Percentiles rank a stretch among this genome's conserved stretches.
These are phyloP conservation scores for Mycena vulgaris DNA, from an alignment of 768 basidiomycete species.

Conservation along the genomic window DNA sequence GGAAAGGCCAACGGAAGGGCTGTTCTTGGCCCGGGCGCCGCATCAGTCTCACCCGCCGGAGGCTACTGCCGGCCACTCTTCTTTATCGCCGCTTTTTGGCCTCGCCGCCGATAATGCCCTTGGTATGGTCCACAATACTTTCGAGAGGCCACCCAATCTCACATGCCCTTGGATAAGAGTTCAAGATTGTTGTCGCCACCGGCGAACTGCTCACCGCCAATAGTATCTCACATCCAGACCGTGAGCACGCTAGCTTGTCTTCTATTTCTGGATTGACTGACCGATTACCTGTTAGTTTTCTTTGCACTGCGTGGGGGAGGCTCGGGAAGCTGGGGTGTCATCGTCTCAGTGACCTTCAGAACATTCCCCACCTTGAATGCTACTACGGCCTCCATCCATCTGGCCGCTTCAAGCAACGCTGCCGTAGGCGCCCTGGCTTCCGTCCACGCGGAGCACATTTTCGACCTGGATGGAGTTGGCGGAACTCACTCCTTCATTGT, in stretches of 20 bases:
- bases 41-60: conserved; percentile 43
- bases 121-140: conserved; percentile 20
- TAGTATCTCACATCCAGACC: conserved; percentile 42
- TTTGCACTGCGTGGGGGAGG: conserved; percentile 48
- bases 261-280: too few species aligned
- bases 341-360: conserved; percentile 53
- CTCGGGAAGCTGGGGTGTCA: conserved; percentile 54
- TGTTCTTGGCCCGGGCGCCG: conserved; percentile 40
- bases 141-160: conserved; percentile 23
- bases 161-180: conserved; percentile 36
- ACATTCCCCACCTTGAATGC: conserved; percentile 53
- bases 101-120: conserved; percentile 42
- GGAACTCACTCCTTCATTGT: conserved; percentile 49
- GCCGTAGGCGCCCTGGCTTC: conserved; percentile 43
- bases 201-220: conserved; percentile 45
- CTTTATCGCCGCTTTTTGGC: conserved; percentile 42
- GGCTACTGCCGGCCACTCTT: conserved; percentile 48
- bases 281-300: conserved; percentile 24
- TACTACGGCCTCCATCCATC: conserved; percentile 37
- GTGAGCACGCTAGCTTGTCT: conserved; percentile 33
- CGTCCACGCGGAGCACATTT: conserved; percentile 52
- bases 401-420: conserved; percentile 35
- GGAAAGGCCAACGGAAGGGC: conserved; percentile 42
- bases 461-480: conserved; percentile 48
- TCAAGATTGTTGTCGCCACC: conserved; percentile 47